Conservation (phyloP, 202 grass and related monocot species). For the Carex arenaria region DNA sequence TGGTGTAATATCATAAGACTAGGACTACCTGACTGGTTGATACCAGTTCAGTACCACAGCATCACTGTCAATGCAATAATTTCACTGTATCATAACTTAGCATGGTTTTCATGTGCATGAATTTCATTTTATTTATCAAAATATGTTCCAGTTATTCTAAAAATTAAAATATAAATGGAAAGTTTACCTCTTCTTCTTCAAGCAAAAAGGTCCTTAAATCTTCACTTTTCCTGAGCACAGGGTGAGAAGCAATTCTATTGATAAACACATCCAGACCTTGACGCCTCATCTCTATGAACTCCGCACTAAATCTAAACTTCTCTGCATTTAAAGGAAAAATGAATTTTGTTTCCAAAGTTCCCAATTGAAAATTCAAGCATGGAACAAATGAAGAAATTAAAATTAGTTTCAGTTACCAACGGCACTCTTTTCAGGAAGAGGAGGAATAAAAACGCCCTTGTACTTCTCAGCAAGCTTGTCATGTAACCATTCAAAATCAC, state of each 20-base stretch:
- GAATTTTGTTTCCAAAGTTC: neutral
- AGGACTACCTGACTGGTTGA: neutral
- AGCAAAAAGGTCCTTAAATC: conserved; percentile 87
- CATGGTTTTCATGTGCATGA: neutral
- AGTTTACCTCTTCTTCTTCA: conserved; percentile 92
- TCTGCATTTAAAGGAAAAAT: conserved; percentile 38
- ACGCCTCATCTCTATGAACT: conserved; percentile 96
- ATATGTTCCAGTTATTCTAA: neutral
- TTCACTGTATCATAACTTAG: neutral
- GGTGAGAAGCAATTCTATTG: conserved; percentile 90
- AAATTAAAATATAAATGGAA: neutral
- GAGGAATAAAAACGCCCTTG: conserved; percentile 91
- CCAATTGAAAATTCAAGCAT: neutral
- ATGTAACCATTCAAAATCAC: conserved; percentile 97
- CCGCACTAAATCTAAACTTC: conserved; percentile 93
- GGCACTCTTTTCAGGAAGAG: conserved; percentile 96
- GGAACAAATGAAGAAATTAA: neutral
- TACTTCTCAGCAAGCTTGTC: conserved; percentile 85
- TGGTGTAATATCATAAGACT: neutral
- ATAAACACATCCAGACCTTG: conserved; percentile 81
- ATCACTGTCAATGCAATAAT: neutral
- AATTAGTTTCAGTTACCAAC: conserved; percentile 61
- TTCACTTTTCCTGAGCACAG: conserved; percentile 85
- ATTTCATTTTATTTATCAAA: neutral
- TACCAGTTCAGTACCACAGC: neutral